Evolutionary conservation across 2,329 filamentous ascomycete genomes (phyloP).

Genomic region (Nothomitra cinnamomea): DNA sequence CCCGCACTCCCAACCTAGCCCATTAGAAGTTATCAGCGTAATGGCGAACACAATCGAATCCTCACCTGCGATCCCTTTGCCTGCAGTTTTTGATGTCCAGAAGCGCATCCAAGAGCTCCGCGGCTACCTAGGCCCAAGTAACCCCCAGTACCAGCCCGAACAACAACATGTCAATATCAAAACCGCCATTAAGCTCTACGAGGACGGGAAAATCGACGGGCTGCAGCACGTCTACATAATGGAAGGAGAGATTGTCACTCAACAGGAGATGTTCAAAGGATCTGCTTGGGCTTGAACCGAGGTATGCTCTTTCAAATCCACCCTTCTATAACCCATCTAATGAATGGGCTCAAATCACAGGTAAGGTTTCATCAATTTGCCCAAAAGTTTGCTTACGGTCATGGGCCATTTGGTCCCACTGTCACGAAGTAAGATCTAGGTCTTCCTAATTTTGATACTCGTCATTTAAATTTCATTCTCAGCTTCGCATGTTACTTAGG

Average conservation of each 20-base stretch:
- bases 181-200: too few relatives aligned
- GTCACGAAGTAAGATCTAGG: neutral
- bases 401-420: neutral
- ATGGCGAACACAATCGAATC: neutral
- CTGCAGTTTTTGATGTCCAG: neutral
- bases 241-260: neutral
- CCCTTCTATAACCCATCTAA: neutral
- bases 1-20: neutral
- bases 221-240: neutral
- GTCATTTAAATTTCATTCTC: too few relatives aligned
- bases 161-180: too few relatives aligned
- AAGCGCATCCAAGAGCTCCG: neutral
- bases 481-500: neutral
- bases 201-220: neutral
- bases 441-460: neutral
- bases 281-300: neutral
- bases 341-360: neutral
- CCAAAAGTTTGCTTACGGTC: neutral
- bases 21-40: neutral
- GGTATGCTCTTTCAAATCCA: neutral
- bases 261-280: neutral
- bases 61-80: neutral
- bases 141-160: neutral
- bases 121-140: neutral
- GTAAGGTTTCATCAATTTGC: neutral